Evolutionary conservation across 208 protist species (phyloP).

Genomic region (Spongospora subterranea): DNA sequence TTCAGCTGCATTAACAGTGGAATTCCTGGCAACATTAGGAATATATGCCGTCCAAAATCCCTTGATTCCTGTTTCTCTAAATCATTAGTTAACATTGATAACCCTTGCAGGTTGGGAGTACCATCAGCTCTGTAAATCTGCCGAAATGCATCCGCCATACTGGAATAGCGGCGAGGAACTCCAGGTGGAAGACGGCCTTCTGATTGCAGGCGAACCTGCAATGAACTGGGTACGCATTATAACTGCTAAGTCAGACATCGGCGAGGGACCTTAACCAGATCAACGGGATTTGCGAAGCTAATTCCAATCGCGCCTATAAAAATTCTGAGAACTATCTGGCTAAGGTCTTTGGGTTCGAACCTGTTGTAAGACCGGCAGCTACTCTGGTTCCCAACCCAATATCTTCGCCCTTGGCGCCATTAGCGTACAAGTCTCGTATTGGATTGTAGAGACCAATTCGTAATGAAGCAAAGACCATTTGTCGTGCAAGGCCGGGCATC

Average conservation of each 20-base stretch:
- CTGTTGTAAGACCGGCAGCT: neutral
- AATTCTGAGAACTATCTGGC: neutral
- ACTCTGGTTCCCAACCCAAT: neutral
- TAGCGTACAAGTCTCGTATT: neutral
- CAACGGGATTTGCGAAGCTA: neutral
- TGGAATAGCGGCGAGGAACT: neutral
- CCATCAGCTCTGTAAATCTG: neutral
- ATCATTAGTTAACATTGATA: neutral
- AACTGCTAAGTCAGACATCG: neutral
- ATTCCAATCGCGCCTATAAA: neutral
- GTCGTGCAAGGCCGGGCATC: neutral
- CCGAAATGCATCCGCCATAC: neutral
- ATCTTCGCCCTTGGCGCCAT: neutral
- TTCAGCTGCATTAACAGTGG: neutral
- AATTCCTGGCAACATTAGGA: neutral
- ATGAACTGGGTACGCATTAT: neutral
- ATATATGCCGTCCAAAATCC: slow-evolving; percentile 1
- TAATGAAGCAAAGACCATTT: neutral
- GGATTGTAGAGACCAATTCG: neutral
- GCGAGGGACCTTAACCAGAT: neutral
- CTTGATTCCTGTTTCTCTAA: neutral
- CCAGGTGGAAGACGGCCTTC: neutral
- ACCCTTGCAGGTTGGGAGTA: neutral
- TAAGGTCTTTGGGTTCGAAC: neutral
- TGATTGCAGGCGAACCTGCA: neutral